Base-by-base conservation (phyloP, 2,329 filamentous ascomycete genomes). In the Microcyclosporella mali region DNA sequence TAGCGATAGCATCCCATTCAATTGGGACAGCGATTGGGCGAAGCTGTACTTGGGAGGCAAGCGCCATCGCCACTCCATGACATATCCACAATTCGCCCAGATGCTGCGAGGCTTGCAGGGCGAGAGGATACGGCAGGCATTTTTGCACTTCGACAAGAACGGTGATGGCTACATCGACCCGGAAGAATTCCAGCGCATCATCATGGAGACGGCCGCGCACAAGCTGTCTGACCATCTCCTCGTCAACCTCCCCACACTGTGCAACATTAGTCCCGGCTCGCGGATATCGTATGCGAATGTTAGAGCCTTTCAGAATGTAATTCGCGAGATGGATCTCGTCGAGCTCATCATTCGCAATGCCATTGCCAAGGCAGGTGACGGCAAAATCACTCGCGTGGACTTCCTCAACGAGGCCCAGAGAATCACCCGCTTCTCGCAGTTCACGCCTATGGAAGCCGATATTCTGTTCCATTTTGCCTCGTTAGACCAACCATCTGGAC, bases 201-300 rank as follows among this genome's bases (percentile, higher is more conserved):
- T 98, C 61, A 75, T 85, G 46, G 87, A 95, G 69, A 97, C 89
- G 1, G 82, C 89, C 12, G 83, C 79, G 60, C 92, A 98, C 74
- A 98, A 98, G 78, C 81, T 98, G 50, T 97, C 90, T 1, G 92
- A 98, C 68, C 89, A 98, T 66, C 74, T 98, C 32, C 76, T 98
- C 37, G 82, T 89, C 55, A 90, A 97, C 67, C 78, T 98, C 35
- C 82, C 85, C 50, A 92, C 88, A 1, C 78, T 98, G 31, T 97
- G 90, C 78, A 95, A 95, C 70, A 94, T 97, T 65, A 88, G 87
- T 6, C 75, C 82, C 27, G 83, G 88, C 50, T 92, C 81, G 72
- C 95, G 94, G 70, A 92, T 98, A 56, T 95, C 89, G 6, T 98
- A 98, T 63, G 88, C 92, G 64, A 95, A 94, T 63, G 92, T 98